Evolutionary conservation across 2,329 filamentous ascomycete species (phyloP).

Genomic region (Scytalidium sp.): DNA sequence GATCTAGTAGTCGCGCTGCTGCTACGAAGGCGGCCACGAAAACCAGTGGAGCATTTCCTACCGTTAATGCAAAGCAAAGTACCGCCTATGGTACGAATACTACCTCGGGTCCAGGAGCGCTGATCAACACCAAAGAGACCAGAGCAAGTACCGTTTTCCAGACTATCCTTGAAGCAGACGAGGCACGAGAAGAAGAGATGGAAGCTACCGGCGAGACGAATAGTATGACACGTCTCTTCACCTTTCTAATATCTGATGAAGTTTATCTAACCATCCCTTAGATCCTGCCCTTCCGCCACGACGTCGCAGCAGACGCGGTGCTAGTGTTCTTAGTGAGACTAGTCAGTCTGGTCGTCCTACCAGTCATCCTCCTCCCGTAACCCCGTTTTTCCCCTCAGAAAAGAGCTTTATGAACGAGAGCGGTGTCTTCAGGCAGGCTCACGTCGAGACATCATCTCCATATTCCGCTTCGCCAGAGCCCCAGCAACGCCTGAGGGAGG

Average conservation of each 20-base stretch:
- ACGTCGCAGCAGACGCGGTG: background rate
- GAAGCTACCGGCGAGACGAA: background rate
- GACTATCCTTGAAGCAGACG: slow-evolving; percentile 11
- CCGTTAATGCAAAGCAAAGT: slow-evolving; percentile 16
- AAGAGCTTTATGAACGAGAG: slow-evolving; percentile 34
- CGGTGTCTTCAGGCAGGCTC: slow-evolving; percentile 30
- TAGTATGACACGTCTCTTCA: slow-evolving; percentile 2
- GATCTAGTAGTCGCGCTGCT: slow-evolving; percentile 9
- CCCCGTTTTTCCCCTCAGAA: slow-evolving; percentile 4
- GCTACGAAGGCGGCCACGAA: too few relatives aligned
- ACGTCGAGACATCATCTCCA: slow-evolving; percentile 25
- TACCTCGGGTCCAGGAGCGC: slow-evolving; percentile 5
- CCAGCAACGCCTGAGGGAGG: background rate
- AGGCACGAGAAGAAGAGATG: slow-evolving; percentile 4
- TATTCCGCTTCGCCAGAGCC: background rate
- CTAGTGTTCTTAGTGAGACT: background rate
- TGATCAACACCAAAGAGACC: slow-evolving; percentile 9
- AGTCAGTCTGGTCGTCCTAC: background rate
- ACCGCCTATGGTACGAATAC: slow-evolving; percentile 26
- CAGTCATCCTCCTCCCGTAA: background rate
- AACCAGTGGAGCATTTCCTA: slow-evolving; percentile 12
- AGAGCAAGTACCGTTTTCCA: slow-evolving; percentile 14
- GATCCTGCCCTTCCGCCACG: background rate
- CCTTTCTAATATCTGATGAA: background rate
- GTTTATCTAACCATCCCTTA: slow-evolving; percentile 3